Evolutionary conservation across 1,284 basidiomycete genomes (phyloP), one percentile per base, ranked within the genome.

Genomic region (Ustilago sp.): DNA sequence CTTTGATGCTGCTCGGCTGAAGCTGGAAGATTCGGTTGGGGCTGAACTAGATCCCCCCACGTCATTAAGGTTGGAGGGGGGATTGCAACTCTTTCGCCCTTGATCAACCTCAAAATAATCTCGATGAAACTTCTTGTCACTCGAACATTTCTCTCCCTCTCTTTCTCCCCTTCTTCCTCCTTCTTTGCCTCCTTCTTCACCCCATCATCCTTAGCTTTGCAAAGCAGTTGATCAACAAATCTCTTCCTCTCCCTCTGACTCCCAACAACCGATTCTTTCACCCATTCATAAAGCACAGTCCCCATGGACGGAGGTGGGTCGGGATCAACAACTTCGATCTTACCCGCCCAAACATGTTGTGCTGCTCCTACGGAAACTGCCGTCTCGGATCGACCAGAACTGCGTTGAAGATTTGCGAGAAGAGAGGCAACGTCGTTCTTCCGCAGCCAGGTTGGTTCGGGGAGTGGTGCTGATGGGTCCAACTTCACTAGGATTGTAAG

Each of bases 281-380:
- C 90, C 96, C 96, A 99, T 11, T 90, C 89, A 45, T 95, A 93
- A 43, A 98, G 89, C 6, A 96, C 90, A 19, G 92, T 92, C 88
- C 91, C 91, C 50, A 99, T 93, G 3, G 95, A 98, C 38, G 94
- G 94, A 28, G 94, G 91, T 93, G 94, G 93, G 88, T 99, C 96
- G 60, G 96, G 95, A 88, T 98, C 95, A 48, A 91, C 90, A 39
- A 98, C 93, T 61, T 91, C 89, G 65, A 98, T 92, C 87, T 95
- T 96, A 86, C 92, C 93, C 85, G 92, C 92, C 96, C 96, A 99
- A 6, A 93, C 64, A 47, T 79, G 74, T 41, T 82, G 71, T 12
- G 48, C 58, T 23, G 48, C 23, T 2, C 43, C 62, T 8, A 53
- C 62, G 2, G 50, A 38, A 1, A 56, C 55, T 2, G 65, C 60